A percentile compares a stretch with the other conserved stretches of the same genome.
Evolutionary conservation across 768 basidiomycete genomes (phyloP).

Genomic region (Russula emetica): DNA sequence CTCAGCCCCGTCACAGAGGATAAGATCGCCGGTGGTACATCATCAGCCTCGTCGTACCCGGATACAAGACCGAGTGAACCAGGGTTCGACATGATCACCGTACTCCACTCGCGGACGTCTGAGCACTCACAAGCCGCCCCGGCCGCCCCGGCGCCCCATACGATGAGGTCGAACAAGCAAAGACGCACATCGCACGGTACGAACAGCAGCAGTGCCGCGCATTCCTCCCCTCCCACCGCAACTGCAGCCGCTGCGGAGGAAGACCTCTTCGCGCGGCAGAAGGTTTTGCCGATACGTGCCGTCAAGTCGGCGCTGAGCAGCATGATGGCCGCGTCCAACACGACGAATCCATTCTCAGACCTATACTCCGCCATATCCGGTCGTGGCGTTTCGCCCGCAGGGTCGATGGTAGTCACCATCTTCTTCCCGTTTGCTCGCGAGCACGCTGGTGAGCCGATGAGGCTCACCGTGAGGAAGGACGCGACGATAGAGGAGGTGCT

Average conservation of each 20-base stretch:
- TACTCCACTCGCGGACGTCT: slow-evolving; percentile 33
- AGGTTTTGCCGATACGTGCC: slow-evolving; percentile 41
- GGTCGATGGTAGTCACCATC: slow-evolving; percentile 61
- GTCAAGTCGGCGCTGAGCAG: slow-evolving; percentile 64
- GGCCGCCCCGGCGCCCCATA: background rate
- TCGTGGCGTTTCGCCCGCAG: slow-evolving; percentile 53
- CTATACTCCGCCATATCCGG: slow-evolving; percentile 84
- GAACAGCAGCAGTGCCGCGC: background rate
- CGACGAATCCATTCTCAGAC: slow-evolving; percentile 82
- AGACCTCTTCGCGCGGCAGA: slow-evolving; percentile 48
- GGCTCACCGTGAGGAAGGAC: slow-evolving; percentile 76
- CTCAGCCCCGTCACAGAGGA: slow-evolving; percentile 53
- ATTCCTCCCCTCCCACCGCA: background rate
- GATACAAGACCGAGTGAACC: slow-evolving; percentile 36
- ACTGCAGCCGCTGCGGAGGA: slow-evolving; percentile 13
- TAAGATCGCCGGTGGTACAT: background rate
- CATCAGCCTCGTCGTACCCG: slow-evolving; percentile 27
- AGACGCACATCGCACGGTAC: slow-evolving; percentile 28
- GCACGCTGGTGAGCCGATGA: slow-evolving; percentile 59
- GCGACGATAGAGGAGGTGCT: slow-evolving; percentile 94
- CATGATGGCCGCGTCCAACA: slow-evolving; percentile 61
- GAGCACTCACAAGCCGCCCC: background rate
- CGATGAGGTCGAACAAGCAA: slow-evolving; percentile 4
- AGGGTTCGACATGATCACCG: slow-evolving; percentile 55
- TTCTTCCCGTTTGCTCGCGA: slow-evolving; percentile 79